These are phyloP conservation scores for Alternaria incomplexa DNA, from an alignment of 2,329 filamentous ascomycete genomes.

Conservation along the genomic window DNA sequence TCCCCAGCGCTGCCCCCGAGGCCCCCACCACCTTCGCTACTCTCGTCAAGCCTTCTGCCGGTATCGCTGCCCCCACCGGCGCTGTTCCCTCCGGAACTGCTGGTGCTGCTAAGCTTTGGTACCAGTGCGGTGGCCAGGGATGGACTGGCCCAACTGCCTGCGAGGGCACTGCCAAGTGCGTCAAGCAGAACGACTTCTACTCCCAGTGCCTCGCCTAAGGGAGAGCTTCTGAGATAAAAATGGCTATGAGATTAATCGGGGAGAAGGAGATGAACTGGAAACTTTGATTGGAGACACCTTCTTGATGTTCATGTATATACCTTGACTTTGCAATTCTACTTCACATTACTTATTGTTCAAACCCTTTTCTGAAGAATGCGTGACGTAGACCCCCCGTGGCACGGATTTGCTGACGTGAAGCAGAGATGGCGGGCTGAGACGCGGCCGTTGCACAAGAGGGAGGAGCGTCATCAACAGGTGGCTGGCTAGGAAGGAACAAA, in stretches of 20 bases:
- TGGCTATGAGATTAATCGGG: background rate
- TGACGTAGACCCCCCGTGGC: background rate
- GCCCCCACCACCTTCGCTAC: slow-evolving; percentile 15
- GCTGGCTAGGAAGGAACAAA: background rate
- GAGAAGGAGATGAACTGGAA: background rate
- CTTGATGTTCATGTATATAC: slow-evolving; percentile 16
- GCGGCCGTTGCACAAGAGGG: background rate
- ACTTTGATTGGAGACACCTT: background rate
- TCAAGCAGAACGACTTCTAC: slow-evolving; percentile 50
- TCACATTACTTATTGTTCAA: background rate
- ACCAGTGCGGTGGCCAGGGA: slow-evolving; percentile 45
- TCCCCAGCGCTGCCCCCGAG: slow-evolving; percentile 4
- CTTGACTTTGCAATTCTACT: slow-evolving; percentile 4
- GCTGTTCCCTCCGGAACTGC: slow-evolving; percentile 31
- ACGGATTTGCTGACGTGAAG: background rate
- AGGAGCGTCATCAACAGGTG: background rate
- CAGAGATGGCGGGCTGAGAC: background rate
- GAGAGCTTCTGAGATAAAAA: background rate
- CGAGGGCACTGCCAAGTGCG: slow-evolving; percentile 44
- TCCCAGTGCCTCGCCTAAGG: slow-evolving; percentile 44
- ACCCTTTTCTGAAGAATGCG: background rate
- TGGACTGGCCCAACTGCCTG: slow-evolving; percentile 49
- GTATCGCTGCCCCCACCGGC: slow-evolving; percentile 11
- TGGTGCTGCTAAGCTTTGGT: slow-evolving; percentile 12
- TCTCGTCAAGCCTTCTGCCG: slow-evolving; percentile 11